A percentile compares a stretch with the other conserved stretches of the same genome.
phyloP scores from a whole-genome alignment of 1,284 basidiomycete species.

The Leccinum pachyderme region DNA sequence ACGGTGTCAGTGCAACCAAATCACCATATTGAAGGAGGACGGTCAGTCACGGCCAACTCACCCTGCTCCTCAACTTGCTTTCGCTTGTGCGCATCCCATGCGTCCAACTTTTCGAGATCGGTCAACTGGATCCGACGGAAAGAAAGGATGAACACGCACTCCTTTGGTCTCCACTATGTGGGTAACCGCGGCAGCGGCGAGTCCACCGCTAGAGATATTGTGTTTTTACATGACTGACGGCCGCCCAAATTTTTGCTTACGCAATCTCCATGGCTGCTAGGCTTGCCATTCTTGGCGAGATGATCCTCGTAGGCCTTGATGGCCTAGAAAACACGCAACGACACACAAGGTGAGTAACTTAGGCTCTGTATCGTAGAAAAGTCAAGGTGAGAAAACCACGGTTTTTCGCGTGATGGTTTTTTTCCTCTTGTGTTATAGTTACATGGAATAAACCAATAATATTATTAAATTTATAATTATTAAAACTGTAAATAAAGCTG shows the following conservation, averaged over 20 bases:
- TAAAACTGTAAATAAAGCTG: too few relatives aligned
- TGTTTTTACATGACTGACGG: not conserved
- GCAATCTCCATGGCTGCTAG: conserved; percentile 13
- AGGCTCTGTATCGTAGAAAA: too few relatives aligned
- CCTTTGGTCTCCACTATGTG: conserved; percentile 25
- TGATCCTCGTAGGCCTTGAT: conserved; percentile 17
- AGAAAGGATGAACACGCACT: conserved; percentile 6
- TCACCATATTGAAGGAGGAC: not conserved
- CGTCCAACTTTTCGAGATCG: conserved; percentile 6
- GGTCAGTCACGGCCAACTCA: not conserved
- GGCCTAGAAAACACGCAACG: conserved; percentile 2
- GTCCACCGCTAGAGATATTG: conserved; percentile 10
- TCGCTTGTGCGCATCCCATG: conserved; percentile 6
- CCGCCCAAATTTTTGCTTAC: conserved; percentile 4
- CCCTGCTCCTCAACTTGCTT: not conserved
- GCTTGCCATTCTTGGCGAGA: conserved; percentile 8
- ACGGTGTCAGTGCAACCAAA: not conserved
- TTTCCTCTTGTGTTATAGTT: too few relatives aligned
- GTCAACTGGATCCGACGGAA: not conserved
- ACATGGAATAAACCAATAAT: too few relatives aligned
- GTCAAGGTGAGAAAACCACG: too few relatives aligned
- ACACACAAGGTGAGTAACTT: not conserved
- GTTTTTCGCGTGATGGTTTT: too few relatives aligned
- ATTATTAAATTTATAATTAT: too few relatives aligned
- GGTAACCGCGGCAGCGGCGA: conserved; percentile 9